phyloP scores from a whole-genome alignment of 208 protist genomes.

The Blastocrithidia nonstop region DNA sequence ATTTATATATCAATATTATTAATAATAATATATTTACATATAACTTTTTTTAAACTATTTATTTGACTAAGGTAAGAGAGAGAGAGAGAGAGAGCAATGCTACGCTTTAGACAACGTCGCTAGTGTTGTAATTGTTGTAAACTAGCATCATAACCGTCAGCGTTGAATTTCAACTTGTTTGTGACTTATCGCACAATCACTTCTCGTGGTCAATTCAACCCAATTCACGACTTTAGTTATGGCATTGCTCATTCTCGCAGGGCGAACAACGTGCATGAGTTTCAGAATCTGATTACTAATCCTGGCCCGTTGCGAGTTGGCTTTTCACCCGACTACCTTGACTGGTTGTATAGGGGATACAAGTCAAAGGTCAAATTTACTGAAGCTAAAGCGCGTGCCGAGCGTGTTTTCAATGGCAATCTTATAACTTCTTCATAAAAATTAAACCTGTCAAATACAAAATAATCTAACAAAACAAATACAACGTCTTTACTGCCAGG shows the following conservation, averaged over 20 bases:
- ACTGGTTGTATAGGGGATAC: slow-evolving; percentile 76
- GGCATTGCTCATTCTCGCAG: slow-evolving; percentile 11
- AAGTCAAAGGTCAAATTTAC: slow-evolving; percentile 32
- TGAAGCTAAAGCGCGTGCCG: slow-evolving; percentile 25
- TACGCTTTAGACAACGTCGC: too few species aligned
- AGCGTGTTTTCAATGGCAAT: slow-evolving; percentile 41
- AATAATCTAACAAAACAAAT: neutral
- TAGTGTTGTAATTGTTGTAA: too few species aligned
- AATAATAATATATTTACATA: too few species aligned
- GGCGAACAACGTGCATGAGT: slow-evolving; percentile 32
- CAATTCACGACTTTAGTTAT: slow-evolving; percentile 59
- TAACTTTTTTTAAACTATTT: too few species aligned
- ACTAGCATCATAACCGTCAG: too few species aligned
- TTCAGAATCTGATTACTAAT: slow-evolving; percentile 60
- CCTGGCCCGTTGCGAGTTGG: slow-evolving; percentile 62
- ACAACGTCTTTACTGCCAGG: slow-evolving; percentile 10
- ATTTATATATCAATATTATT: too few species aligned
- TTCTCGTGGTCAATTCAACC: slow-evolving; percentile 68
- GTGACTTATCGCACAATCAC: slow-evolving; percentile 20
- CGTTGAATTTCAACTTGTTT: too few species aligned
- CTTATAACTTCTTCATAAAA: slow-evolving; percentile 13
- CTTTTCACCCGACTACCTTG: slow-evolving; percentile 76
- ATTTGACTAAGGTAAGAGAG: too few species aligned
- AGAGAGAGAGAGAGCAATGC: too few species aligned
- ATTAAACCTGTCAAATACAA: neutral